Base-by-base conservation (phyloP, 2,329 filamentous ascomycete genomes). In the Seiridium unicorne region DNA sequence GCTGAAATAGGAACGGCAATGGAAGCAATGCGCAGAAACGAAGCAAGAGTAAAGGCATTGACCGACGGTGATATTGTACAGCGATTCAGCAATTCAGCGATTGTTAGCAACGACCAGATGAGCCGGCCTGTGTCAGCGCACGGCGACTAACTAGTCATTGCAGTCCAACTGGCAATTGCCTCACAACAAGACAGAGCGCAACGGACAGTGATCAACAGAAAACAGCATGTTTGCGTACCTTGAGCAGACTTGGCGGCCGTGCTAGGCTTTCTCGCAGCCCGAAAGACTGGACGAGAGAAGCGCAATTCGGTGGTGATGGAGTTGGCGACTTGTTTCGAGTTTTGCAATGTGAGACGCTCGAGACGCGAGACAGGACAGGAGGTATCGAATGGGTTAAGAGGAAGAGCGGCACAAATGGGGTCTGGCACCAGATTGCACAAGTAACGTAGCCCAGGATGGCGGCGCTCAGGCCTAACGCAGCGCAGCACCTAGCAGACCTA, bases 321-420 rank as follows among this genome's bases (percentile, higher is more conserved):
- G 64, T 64, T 46, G 62, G 62, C 63, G 58, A 61, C 55, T 40
- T 66, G 68, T 70, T 67, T 68, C 64, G 63, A 68, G 59, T 66
- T 64, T 62, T 61, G 56, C 44, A 59, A 60, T 61, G 60, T 65
- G 64, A 65, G 65, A 69, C 66, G 67, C 64, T 58, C 44, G 35
- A 48, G 38, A 57, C 51, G 55, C 42, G 53, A 65, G 59, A 64
- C 60, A 61, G 61, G 66, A 58, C 60, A 55, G 61, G 46, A 64
- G 61, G 60, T 62, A 57, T 51, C 35, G 35, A 49, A 51, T 38
- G 35, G 59, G 40, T 59, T 57, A 49, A 55, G 53, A n/a, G 34
- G 59, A 63, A 57, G 47, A 10, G 34, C 44, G 26, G 26, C 26
- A 9, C 31, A 35, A 40, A 40, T 38, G 44, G n/a, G 31, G 26